A percentile compares a stretch with the other conserved stretches of the same genome.
Evolutionary conservation across 164 flowering plant species (phyloP).

Genomic region (Malania oleifera): DNA sequence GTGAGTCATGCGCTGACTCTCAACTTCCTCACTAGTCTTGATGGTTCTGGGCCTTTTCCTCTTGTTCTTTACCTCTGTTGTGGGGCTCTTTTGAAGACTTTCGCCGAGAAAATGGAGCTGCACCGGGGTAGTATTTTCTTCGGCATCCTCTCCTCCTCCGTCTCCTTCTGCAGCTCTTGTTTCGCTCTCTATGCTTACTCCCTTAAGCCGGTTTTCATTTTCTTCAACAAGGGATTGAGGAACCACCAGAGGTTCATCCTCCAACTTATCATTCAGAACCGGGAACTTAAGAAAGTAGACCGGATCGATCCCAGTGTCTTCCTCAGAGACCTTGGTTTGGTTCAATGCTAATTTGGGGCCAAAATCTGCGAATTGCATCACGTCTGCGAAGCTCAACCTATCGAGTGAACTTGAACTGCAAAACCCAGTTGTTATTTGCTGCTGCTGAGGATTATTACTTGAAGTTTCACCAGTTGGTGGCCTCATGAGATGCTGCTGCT

Average conservation of each 20-base stretch:
- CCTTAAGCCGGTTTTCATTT: slow-evolving; percentile 19
- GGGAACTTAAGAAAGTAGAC: slow-evolving; percentile 87
- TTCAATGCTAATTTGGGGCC: slow-evolving; percentile 67
- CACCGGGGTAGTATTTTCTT: slow-evolving; percentile 36
- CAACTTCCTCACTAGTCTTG: slow-evolving; percentile 89
- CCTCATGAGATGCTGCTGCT: slow-evolving; percentile 27
- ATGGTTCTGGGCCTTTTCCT: slow-evolving; percentile 67
- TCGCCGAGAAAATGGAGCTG: slow-evolving; percentile 42
- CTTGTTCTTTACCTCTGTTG: slow-evolving; percentile 38
- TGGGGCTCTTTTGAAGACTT: slow-evolving; percentile 18
- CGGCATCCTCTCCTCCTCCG: slow-evolving; percentile 27
- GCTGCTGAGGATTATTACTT: slow-evolving; percentile 20
- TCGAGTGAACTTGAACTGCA: slow-evolving; percentile 40
- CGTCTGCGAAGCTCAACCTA: slow-evolving; percentile 74
- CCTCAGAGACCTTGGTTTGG: slow-evolving; percentile 40
- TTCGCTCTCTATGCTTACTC: slow-evolving; percentile 1
- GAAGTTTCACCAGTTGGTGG: slow-evolving; percentile 22
- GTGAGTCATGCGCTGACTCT: slow-evolving; percentile 97
- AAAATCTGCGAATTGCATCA: slow-evolving; percentile 91
- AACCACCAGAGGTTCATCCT: slow-evolving; percentile 25
- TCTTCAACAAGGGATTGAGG: slow-evolving; percentile 9
- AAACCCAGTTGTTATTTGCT: slow-evolving; percentile 22
- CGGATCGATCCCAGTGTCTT: slow-evolving; percentile 59
- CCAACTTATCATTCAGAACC: slow-evolving; percentile 59
- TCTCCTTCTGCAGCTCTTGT: slow-evolving; percentile 16